Percentiles rank a stretch among this genome's conserved stretches.
Conservation (phyloP, 2,329 filamentous ascomycete genomes). For the Paracorniculantispora psalliotae region DNA sequence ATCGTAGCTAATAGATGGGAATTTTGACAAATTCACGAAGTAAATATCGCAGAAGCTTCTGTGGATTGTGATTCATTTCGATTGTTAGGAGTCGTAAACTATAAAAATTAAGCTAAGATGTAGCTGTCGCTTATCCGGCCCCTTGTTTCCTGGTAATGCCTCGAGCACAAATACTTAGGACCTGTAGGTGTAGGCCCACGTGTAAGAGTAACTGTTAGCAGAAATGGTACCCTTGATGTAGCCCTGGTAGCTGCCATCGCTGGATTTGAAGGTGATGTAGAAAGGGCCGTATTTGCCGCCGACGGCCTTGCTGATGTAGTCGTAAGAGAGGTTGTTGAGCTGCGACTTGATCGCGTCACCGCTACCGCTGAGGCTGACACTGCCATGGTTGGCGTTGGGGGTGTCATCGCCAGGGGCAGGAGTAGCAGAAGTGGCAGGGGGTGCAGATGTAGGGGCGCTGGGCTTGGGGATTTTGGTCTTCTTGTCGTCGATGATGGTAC, state of each 20-base stretch:
- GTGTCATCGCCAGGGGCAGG: not conserved
- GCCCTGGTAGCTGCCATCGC: not conserved
- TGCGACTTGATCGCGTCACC: not conserved
- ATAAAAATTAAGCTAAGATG: no score
- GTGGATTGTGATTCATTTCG: no score
- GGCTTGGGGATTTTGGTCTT: not conserved
- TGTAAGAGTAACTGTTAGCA: not conserved
- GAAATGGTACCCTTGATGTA: not conserved
- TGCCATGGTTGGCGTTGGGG: not conserved
- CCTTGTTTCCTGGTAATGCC: no score
- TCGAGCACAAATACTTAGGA: no score
- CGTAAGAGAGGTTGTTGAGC: not conserved
- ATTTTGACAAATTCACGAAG: no score
- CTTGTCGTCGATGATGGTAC: not conserved
- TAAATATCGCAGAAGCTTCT: no score
- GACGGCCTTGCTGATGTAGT: not conserved
- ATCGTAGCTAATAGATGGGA: no score
- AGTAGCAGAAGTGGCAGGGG: not conserved
- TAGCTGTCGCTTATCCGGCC: no score
- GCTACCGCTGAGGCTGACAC: not conserved
- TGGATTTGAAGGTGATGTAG: not conserved
- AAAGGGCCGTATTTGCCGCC: constrained; percentile 1
- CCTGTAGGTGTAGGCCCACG: not conserved
- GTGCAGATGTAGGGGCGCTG: no score
- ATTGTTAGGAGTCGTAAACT: no score